Conservation (phyloP, 2,329 filamentous ascomycete species). For the Orbilia quercus region DNA sequence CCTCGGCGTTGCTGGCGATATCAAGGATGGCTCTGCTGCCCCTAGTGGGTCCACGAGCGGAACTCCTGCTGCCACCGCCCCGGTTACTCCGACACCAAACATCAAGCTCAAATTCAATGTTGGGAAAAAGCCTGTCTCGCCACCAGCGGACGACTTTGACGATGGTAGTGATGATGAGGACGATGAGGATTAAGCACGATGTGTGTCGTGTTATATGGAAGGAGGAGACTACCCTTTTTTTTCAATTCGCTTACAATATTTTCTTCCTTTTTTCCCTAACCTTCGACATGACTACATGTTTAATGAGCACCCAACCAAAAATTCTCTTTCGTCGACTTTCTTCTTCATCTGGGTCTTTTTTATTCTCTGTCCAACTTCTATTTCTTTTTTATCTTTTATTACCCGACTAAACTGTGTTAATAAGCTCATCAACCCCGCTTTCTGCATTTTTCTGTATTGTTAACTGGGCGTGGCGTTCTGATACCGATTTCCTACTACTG, state of each 20-base stretch:
- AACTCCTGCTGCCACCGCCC: constrained; percentile 33
- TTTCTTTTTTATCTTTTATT: constrained; percentile 12
- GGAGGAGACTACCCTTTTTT: constrained; percentile 16
- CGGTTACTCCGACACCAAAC: constrained; percentile 36
- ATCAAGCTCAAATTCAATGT: constrained; percentile 54
- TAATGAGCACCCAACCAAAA: constrained; percentile 40
- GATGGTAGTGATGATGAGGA: constrained; percentile 28
- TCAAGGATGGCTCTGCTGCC: constrained; percentile 43
- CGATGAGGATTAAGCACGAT: constrained; percentile 23
- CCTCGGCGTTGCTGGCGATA: constrained; percentile 19
- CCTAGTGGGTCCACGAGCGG: constrained; percentile 35
- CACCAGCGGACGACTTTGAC: constrained; percentile 40
- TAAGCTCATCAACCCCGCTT: constrained; percentile 20
- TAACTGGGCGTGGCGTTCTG: constrained; percentile 47
- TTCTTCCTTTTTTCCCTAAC: constrained; percentile 17
- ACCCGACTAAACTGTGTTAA: constrained; percentile 42
- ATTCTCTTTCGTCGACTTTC: constrained; percentile 3
- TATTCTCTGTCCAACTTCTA: constrained; percentile 5
- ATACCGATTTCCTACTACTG: constrained; percentile 1
- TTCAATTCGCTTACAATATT: constrained; percentile 17
- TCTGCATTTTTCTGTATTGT: constrained; percentile 30
- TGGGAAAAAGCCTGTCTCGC: constrained; percentile 40
- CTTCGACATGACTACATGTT: constrained; percentile 52
- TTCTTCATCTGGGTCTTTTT: background rate
- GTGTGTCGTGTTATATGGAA: background rate